Evolutionary conservation across 768 basidiomycete species (phyloP).

Genomic region (Tephrocybe sp.): DNA sequence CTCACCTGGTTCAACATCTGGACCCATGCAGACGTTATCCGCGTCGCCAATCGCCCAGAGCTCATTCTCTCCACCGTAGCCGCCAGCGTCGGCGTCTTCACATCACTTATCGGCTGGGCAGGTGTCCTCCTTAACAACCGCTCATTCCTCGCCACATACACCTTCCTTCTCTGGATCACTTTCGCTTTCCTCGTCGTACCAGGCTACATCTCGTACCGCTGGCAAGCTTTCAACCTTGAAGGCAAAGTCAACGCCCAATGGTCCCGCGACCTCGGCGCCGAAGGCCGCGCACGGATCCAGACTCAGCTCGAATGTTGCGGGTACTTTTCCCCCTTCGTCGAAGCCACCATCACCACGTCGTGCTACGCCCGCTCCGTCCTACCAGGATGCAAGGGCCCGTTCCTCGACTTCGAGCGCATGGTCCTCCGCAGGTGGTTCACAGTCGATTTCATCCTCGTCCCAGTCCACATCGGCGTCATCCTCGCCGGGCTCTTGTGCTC

Average conservation of each 20-base stretch:
- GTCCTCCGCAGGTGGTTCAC: slow-evolving; percentile 64
- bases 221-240: slow-evolving; percentile 54
- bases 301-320: slow-evolving; percentile 77
- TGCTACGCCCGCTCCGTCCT: slow-evolving; percentile 71
- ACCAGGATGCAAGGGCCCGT: slow-evolving; percentile 72
- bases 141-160: slow-evolving; percentile 74
- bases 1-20: slow-evolving; percentile 80
- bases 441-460: slow-evolving; percentile 62
- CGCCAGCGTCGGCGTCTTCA: slow-evolving; percentile 55
- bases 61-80: slow-evolving; percentile 70
- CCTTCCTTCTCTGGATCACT: slow-evolving; percentile 73
- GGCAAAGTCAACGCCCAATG: slow-evolving; percentile 79
- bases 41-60: slow-evolving; percentile 64
- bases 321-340: slow-evolving; percentile 76
- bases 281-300: slow-evolving; percentile 64
- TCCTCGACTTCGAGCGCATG: slow-evolving; percentile 50
- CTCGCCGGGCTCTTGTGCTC: slow-evolving; percentile 64
- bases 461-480: slow-evolving; percentile 63
- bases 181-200: slow-evolving; percentile 72
- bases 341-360: slow-evolving; percentile 69
- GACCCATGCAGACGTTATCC: slow-evolving; percentile 62
- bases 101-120: slow-evolving; percentile 74
- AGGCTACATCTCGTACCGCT: slow-evolving; percentile 77
- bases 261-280: slow-evolving; percentile 56
- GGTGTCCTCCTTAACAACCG: slow-evolving; percentile 87